Conservation (phyloP, 257 asterid species). For the Paraleonurus japonicus region DNA sequence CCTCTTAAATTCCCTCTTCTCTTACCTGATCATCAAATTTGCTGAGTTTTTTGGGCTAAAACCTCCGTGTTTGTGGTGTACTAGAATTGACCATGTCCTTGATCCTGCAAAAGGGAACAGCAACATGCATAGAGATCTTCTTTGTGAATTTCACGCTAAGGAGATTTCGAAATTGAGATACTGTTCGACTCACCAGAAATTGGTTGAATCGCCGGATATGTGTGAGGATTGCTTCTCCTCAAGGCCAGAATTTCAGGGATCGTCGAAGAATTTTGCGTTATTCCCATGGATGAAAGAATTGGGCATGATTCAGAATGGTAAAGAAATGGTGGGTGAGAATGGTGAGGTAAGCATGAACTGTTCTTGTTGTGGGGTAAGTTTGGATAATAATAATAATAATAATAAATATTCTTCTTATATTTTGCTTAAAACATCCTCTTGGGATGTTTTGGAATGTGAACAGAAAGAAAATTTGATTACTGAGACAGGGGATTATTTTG, state of each 20-base stretch:
- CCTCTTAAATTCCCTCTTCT: slow-evolving; percentile 70
- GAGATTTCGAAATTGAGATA: slow-evolving; percentile 69
- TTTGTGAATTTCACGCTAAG: slow-evolving; percentile 68
- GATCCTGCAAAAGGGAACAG: slow-evolving; percentile 41
- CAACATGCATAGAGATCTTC: slow-evolving; percentile 54
- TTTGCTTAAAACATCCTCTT: slow-evolving; percentile 59
- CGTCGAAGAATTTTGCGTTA: slow-evolving; percentile 26
- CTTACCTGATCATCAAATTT: slow-evolving; percentile 72
- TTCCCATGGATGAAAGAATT: slow-evolving; percentile 39
- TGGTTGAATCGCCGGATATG: slow-evolving; percentile 57
- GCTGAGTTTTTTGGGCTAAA: slow-evolving; percentile 70
- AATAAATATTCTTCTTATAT: slow-evolving; percentile 41
- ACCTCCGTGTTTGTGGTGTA: slow-evolving; percentile 89
- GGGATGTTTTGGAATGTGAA: slow-evolving; percentile 66
- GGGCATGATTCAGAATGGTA: slow-evolving; percentile 38
- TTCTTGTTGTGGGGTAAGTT: slow-evolving; percentile 69
- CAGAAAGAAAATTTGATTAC: slow-evolving; percentile 35
- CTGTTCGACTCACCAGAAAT: slow-evolving; percentile 62
- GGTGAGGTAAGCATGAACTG: slow-evolving; percentile 53
- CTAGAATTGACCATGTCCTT: slow-evolving; percentile 66
- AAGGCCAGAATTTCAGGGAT: slow-evolving; percentile 39
- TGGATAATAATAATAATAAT: slow-evolving; percentile 28
- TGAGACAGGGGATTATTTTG: slow-evolving; percentile 21
- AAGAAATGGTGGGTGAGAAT: slow-evolving; percentile 39
- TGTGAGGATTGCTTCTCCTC: slow-evolving; percentile 85